A percentile compares a stretch with the other conserved stretches of the same genome.
These are phyloP conservation scores for Colletotrichum noveboracense DNA, from an alignment of 2,329 filamentous ascomycete species.

Conservation along the genomic window DNA sequence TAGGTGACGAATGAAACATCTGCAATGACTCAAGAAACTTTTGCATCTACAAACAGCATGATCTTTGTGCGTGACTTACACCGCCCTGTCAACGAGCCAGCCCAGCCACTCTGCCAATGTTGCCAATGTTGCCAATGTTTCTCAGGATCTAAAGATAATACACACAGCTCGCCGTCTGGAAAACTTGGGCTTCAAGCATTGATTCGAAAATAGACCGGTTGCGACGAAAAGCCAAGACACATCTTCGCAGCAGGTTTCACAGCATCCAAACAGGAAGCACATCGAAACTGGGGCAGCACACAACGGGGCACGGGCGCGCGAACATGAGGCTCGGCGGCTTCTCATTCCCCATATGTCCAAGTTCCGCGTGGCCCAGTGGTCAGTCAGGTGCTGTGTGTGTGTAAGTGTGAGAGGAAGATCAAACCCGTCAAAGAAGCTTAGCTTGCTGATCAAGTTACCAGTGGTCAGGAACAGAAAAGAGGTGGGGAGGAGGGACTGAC, in stretches of 20 bases:
- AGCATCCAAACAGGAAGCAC: not conserved
- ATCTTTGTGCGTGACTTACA: not conserved
- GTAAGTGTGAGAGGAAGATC: not conserved
- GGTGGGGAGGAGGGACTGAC: not conserved
- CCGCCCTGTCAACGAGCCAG: not conserved
- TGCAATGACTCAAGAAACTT: not conserved
- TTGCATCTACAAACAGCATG: not conserved
- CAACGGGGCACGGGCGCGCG: not conserved
- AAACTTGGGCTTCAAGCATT: not conserved
- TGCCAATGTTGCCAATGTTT: not conserved
- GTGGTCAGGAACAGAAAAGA: not conserved
- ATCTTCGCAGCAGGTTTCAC: not conserved
- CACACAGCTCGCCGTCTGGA: not conserved
- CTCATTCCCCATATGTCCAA: not conserved
- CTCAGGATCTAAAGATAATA: not conserved
- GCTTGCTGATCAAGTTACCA: not conserved
- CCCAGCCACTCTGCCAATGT: too few relatives aligned
- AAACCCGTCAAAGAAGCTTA: constrained; percentile 3
- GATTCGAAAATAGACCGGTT: not conserved
- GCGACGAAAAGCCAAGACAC: not conserved
- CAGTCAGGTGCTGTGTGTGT: not conserved
- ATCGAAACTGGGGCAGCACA: not conserved
- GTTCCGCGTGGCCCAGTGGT: not conserved
- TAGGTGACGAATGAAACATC: constrained; percentile 7
- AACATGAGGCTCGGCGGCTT: constrained; percentile 7